Evolutionary conservation across 106 monocot genomes (phyloP).

Genomic region (Xerophyta viscosa): DNA sequence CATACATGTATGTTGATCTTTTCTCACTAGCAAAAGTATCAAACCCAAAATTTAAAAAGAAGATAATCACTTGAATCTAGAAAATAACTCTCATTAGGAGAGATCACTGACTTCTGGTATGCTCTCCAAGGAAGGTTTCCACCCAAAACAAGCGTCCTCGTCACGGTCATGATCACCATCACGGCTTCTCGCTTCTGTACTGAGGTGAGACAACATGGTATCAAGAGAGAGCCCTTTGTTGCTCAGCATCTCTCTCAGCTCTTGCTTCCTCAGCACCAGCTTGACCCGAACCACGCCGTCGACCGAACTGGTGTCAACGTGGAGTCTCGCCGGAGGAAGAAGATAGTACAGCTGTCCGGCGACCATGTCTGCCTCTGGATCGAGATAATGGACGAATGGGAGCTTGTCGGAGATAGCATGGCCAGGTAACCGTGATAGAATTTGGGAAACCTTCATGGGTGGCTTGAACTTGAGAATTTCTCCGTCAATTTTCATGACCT

Average conservation of each 20-base stretch:
- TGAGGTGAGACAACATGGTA: slow-evolving; percentile 22
- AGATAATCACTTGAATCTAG: background rate
- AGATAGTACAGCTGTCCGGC: slow-evolving; percentile 11
- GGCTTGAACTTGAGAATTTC: slow-evolving; percentile 10
- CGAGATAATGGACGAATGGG: background rate
- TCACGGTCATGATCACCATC: background rate
- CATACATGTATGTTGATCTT: no score
- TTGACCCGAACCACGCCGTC: slow-evolving; percentile 24
- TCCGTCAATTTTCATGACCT: slow-evolving; percentile 21
- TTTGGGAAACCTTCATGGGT: slow-evolving; percentile 13
- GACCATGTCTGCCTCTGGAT: slow-evolving; percentile 2
- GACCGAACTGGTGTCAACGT: background rate
- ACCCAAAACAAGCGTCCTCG: slow-evolving; percentile 12
- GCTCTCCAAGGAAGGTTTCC: slow-evolving; percentile 53
- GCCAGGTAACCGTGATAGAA: slow-evolving; percentile 9
- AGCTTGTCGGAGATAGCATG: slow-evolving; percentile 12
- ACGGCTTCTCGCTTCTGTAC: background rate
- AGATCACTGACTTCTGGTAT: slow-evolving; percentile 50
- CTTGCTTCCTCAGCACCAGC: slow-evolving; percentile 39
- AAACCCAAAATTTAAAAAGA: no score
- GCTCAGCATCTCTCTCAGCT: slow-evolving; percentile 33
- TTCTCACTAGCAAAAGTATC: no score
- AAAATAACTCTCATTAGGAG: background rate
- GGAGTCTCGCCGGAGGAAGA: slow-evolving; percentile 1
- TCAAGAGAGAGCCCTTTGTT: slow-evolving; percentile 23